A percentile compares a stretch with the other conserved stretches of the same genome.
phyloP scores from a whole-genome alignment of 2,329 filamentous ascomycete genomes.

The Macrophomina tecta region DNA sequence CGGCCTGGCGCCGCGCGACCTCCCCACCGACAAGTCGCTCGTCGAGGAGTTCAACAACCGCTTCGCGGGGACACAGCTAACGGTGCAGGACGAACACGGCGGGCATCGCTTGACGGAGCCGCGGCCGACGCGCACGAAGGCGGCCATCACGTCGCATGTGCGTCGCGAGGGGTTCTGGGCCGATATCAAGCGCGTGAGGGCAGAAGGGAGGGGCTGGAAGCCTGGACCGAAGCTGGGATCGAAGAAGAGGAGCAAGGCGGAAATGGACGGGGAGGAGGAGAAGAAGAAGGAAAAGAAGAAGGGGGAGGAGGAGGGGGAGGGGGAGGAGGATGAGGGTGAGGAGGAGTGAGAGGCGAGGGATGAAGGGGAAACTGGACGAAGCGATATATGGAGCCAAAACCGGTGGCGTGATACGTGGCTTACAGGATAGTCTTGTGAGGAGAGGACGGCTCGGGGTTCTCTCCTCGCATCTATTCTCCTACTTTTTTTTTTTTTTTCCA shows the following conservation, averaged over 20 bases:
- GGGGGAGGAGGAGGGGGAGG: not conserved
- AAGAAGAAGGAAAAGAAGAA: not conserved
- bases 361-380: too few species aligned
- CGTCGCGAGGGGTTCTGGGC: not conserved
- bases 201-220: not conserved
- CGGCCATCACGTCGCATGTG: not conserved
- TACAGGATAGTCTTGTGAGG: too few species aligned
- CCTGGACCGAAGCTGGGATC: not conserved
- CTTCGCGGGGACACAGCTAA: not conserved
- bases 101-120: not conserved
- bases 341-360: not conserved
- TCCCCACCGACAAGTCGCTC: not conserved
- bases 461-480: too few species aligned
- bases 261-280: too few species aligned
- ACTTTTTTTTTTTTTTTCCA: too few species aligned
- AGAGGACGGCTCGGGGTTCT: too few species aligned
- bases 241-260: not conserved
- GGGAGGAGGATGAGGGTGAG: not conserved
- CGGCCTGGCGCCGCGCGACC: not conserved
- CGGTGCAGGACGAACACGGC: not conserved
- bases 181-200: not conserved
- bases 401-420: too few species aligned
- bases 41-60: not conserved
- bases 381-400: too few species aligned
- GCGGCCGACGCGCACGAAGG: not conserved